Conservation (phyloP, 164 flowering plant species). For the Vitis cinerea region DNA sequence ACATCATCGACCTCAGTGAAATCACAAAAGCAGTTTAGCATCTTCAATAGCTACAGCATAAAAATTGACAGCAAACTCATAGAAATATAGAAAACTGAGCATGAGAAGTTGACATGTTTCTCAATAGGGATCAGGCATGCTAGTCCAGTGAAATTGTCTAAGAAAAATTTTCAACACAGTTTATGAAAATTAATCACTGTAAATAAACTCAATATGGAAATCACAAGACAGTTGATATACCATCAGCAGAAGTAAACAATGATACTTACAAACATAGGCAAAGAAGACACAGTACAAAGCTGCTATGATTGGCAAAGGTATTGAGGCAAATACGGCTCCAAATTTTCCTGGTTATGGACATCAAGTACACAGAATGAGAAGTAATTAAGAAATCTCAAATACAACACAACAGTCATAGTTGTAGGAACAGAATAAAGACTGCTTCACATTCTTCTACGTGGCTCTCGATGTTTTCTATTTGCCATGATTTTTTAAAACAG, state of each 20-base stretch:
- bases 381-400: neutral
- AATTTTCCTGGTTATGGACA: constrained; percentile 35
- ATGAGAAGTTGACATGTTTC: neutral
- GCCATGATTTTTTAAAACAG: too few species aligned
- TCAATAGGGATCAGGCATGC: neutral
- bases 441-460: too few species aligned
- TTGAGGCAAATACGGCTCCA: constrained; percentile 49
- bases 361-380: constrained; percentile 2
- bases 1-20: neutral
- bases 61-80: too few species aligned
- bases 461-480: too few species aligned
- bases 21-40: too few species aligned
- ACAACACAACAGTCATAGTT: neutral
- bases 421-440: too few species aligned
- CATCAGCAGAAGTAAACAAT: neutral
- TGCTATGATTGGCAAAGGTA: constrained; percentile 41
- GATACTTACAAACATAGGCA: constrained; percentile 56
- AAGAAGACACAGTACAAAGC: constrained; percentile 55
- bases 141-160: neutral
- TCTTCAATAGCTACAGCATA: too few species aligned
- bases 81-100: neutral
- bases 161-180: too few species aligned
- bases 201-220: neutral
- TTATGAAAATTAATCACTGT: too few species aligned
- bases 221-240: neutral